A percentile compares a stretch with the other conserved stretches of the same genome.
phyloP scores from a whole-genome alignment of 805 yeast species.

The Candida incommunis region DNA sequence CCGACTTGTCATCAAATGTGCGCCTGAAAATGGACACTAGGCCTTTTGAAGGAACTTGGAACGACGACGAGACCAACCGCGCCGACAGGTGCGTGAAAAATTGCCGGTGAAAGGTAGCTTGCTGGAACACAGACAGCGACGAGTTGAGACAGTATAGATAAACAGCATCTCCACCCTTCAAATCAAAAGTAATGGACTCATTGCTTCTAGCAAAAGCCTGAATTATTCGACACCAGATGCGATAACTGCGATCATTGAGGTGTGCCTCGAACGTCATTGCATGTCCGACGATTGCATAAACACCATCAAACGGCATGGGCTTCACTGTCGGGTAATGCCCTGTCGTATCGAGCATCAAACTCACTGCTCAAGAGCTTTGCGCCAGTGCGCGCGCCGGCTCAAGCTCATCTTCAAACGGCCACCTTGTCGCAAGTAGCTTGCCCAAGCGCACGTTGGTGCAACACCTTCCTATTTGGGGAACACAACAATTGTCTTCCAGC shows the following conservation, averaged over 20 bases:
- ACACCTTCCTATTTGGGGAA: too few relatives aligned
- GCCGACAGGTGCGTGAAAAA: neutral
- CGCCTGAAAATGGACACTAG: neutral
- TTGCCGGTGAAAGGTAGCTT: neutral
- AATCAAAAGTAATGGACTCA: neutral
- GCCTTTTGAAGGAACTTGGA: neutral
- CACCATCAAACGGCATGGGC: too few relatives aligned
- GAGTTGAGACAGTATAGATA: neutral
- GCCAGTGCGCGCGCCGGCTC: too few relatives aligned
- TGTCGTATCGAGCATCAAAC: too few relatives aligned
- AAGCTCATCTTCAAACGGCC: too few relatives aligned
- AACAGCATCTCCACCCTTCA: neutral
- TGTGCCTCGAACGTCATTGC: constrained; percentile 24
- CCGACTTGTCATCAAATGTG: neutral
- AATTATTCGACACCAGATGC: neutral
- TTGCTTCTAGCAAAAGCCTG: neutral
- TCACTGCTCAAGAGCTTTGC: too few relatives aligned
- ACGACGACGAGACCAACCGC: neutral
- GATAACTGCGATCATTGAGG: neutral
- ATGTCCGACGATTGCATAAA: too few relatives aligned
- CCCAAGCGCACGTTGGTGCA: too few relatives aligned
- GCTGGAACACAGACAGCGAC: neutral
- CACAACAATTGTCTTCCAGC: too few relatives aligned
- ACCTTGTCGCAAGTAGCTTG: too few relatives aligned
- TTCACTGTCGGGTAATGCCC: too few relatives aligned